Percentiles rank a stretch among this genome's conserved stretches.
Conservation (phyloP, 176 grass and related monocot species). For the Rhynchospora tenuis region DNA sequence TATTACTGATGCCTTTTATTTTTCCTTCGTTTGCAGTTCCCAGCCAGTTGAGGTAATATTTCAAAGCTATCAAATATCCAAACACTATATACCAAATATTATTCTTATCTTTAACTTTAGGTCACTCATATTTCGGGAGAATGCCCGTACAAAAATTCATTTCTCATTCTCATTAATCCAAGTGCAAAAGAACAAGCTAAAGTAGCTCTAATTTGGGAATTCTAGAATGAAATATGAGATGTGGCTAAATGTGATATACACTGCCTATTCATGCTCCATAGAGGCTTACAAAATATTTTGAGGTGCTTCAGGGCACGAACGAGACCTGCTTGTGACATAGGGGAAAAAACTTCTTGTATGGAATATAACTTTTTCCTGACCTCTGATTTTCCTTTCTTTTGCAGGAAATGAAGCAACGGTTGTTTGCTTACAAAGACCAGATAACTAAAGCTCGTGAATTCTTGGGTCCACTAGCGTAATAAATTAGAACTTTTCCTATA, state of each 20-base stretch:
- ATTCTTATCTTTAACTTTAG: neutral
- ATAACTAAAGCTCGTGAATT: neutral
- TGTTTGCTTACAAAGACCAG: neutral
- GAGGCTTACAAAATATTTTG: neutral
- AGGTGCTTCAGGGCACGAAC: neutral
- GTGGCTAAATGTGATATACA: neutral
- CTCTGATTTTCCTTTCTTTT: neutral
- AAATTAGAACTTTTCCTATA: neutral
- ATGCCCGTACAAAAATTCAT: neutral
- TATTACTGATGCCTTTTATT: slow-evolving; percentile 4
- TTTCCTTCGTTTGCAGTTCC: slow-evolving; percentile 25
- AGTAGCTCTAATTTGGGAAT: neutral
- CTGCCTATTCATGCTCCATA: neutral
- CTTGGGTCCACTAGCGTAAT: slow-evolving; percentile 16
- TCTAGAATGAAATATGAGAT: too few species aligned
- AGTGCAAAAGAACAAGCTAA: neutral
- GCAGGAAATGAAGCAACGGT: slow-evolving; percentile 2
- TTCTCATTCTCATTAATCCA: neutral
- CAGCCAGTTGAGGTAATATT: slow-evolving; percentile 35
- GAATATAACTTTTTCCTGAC: neutral
- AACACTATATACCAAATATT: neutral
- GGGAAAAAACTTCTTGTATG: neutral
- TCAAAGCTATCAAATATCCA: neutral
- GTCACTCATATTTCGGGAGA: neutral
- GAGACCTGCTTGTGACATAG: neutral